Percentiles rank a stretch among this genome's conserved stretches.
These are phyloP conservation scores for Amniculicola lignicola DNA, from an alignment of 495 filamentous ascomycete genomes.

Conservation along the genomic window DNA sequence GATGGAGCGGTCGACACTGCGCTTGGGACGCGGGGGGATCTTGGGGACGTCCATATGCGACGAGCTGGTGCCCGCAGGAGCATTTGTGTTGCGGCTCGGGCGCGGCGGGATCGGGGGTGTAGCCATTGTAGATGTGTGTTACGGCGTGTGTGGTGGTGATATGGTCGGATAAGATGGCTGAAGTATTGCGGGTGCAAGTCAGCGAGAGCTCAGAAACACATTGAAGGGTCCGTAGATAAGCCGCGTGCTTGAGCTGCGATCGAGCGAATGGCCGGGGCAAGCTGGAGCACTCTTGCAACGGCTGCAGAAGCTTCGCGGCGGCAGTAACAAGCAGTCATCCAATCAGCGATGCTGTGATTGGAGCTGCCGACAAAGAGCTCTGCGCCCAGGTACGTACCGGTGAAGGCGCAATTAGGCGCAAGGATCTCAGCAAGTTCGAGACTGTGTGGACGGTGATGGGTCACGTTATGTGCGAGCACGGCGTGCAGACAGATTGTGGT, in stretches of 20 bases:
- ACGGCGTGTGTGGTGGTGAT: neutral
- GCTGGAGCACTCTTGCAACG: neutral
- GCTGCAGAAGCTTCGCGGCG: slow-evolving; percentile 13
- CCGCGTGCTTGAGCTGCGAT: neutral
- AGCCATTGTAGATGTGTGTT: slow-evolving; percentile 48
- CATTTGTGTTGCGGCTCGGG: slow-evolving; percentile 46
- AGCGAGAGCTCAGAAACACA: slow-evolving; percentile 19
- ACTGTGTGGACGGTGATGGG: neutral
- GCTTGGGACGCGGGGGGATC: slow-evolving; percentile 71
- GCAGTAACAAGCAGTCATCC: too few species aligned
- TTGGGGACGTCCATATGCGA: slow-evolving; percentile 45
- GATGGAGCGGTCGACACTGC: slow-evolving; percentile 67
- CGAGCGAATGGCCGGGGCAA: slow-evolving; percentile 14
- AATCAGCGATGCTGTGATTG: too few species aligned
- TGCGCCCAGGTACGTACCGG: slow-evolving; percentile 4
- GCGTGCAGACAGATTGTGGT: neutral
- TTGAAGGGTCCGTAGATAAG: slow-evolving; percentile 28
- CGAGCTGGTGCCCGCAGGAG: slow-evolving; percentile 35
- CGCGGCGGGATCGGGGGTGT: slow-evolving; percentile 62
- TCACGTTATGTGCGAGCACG: too few species aligned
- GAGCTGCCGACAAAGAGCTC: slow-evolving; percentile 20
- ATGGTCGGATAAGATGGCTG: neutral
- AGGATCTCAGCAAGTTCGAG: too few species aligned
- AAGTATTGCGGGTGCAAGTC: neutral
- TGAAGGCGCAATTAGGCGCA: neutral